These are phyloP conservation scores for Bonia amplexicaulis DNA, from an alignment of 176 grass and related monocot species.

Conservation along the genomic window DNA sequence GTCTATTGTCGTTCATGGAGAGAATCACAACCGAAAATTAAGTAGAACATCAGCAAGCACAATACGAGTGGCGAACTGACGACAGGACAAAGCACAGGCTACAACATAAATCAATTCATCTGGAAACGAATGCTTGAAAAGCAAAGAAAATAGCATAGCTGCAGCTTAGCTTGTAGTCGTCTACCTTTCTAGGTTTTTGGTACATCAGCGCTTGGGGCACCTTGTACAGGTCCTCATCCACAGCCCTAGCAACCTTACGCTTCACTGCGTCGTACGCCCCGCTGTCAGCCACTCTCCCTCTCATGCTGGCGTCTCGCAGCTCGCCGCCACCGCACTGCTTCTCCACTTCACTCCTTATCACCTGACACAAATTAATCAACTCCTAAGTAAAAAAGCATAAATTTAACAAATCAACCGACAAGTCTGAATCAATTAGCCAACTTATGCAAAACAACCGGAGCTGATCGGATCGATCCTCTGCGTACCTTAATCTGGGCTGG, in stretches of 20 bases:
- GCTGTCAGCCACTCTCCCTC: background rate
- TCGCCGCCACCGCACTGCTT: slow-evolving; percentile 16
- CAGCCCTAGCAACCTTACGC: slow-evolving; percentile 11
- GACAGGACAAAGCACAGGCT: background rate
- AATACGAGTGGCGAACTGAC: background rate
- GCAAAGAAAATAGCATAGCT: background rate
- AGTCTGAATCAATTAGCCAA: background rate
- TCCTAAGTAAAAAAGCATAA: background rate
- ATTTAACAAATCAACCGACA: background rate
- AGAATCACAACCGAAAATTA: background rate
- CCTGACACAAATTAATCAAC: slow-evolving; percentile 21
- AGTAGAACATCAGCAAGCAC: background rate
- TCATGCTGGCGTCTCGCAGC: background rate
- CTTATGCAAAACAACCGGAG: background rate
- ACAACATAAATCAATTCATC: background rate
- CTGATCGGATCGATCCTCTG: background rate
- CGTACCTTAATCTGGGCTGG: slow-evolving; percentile 44
- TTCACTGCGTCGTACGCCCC: background rate
- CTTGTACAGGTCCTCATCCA: slow-evolving; percentile 82
- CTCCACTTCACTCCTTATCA: slow-evolving; percentile 37
- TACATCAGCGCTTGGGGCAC: slow-evolving; percentile 44
- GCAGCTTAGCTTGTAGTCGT: no score
- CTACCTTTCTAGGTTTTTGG: slow-evolving; percentile 53
- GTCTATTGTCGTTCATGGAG: background rate
- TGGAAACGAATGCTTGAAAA: background rate